Percentiles rank a stretch among this genome's conserved stretches.
phyloP scores from a whole-genome alignment of 495 filamentous ascomycete genomes.

The Bathelium albidoporum region DNA sequence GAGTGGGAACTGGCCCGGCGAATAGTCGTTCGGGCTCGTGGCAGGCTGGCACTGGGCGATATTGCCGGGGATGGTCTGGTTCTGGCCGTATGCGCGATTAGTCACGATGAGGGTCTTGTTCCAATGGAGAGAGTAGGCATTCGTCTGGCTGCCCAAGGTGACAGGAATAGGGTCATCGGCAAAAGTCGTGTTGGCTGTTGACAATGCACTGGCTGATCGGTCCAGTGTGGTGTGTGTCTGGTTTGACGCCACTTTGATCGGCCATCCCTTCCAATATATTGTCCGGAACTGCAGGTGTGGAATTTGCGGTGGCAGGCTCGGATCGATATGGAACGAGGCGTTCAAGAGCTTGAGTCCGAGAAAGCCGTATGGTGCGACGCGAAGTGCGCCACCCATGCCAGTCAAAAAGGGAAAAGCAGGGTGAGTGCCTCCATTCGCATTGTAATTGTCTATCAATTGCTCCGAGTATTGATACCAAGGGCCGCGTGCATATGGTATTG shows the following conservation, averaged over 20 bases:
- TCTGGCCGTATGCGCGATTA: conserved; percentile 44
- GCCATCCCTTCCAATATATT: conserved; percentile 61
- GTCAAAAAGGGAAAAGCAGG: conserved; percentile 61
- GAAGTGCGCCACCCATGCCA: conserved; percentile 53
- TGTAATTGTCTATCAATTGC: conserved; percentile 56
- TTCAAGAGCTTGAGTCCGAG: conserved; percentile 47
- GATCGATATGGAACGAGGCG: conserved; percentile 47
- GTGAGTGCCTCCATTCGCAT: conserved; percentile 55
- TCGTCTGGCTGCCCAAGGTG: conserved; percentile 23
- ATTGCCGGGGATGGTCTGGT: conserved; percentile 44
- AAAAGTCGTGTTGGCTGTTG: conserved; percentile 33
- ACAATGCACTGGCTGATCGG: conserved; percentile 30
- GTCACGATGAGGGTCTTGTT: conserved; percentile 44
- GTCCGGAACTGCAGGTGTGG: conserved; percentile 51
- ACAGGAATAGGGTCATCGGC: conserved; percentile 43
- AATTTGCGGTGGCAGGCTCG: conserved; percentile 52
- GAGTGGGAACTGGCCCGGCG: conserved; percentile 63
- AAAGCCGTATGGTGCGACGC: conserved; percentile 52
- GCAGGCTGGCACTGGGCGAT: conserved; percentile 57
- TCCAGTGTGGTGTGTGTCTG: conserved; percentile 54
- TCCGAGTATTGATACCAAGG: conserved; percentile 57
- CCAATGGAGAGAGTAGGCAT: conserved; percentile 38
- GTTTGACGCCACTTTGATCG: conserved; percentile 53
- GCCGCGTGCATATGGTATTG: conserved; percentile 43
- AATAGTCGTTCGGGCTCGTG: conserved; percentile 38